Conservation (phyloP, 805 yeast species). For the Debaryomyces maramus region DNA sequence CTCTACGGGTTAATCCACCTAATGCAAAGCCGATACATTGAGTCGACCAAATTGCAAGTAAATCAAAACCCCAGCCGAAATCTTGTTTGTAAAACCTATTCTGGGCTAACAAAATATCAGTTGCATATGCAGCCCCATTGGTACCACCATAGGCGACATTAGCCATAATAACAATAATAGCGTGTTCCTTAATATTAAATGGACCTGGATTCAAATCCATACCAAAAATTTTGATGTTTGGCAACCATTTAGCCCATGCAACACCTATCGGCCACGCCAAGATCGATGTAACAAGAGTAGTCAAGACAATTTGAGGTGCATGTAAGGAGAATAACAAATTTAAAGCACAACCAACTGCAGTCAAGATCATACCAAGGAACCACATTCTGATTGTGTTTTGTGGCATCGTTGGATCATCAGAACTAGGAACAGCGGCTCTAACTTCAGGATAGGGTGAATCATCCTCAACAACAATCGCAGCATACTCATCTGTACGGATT, state of each 20-base stretch:
- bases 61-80: constrained; percentile 9
- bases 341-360: constrained; percentile 57
- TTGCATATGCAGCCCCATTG: constrained; percentile 55
- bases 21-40: constrained; percentile 68
- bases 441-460: constrained; percentile 65
- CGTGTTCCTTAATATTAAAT: constrained; percentile 64
- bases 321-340: constrained; percentile 61
- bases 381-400: constrained; percentile 58
- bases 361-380: constrained; percentile 50
- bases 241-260: constrained; percentile 41
- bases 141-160: constrained; percentile 40
- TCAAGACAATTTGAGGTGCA: constrained; percentile 52
- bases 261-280: constrained; percentile 62
- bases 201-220: constrained; percentile 56
- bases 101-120: constrained; percentile 55
- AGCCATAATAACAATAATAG: constrained; percentile 53
- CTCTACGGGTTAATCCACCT: constrained; percentile 61
- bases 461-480: constrained; percentile 42
- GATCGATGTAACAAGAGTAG: constrained; percentile 56
- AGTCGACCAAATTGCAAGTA: constrained; percentile 34
- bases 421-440: constrained; percentile 57
- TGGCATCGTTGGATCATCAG: constrained; percentile 49
- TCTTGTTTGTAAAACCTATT: constrained; percentile 43
- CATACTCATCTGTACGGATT: constrained; percentile 33
- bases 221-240: constrained; percentile 33